phyloP scores from a whole-genome alignment of 116 monocot species.

The Trichopus zeylanicus region DNA sequence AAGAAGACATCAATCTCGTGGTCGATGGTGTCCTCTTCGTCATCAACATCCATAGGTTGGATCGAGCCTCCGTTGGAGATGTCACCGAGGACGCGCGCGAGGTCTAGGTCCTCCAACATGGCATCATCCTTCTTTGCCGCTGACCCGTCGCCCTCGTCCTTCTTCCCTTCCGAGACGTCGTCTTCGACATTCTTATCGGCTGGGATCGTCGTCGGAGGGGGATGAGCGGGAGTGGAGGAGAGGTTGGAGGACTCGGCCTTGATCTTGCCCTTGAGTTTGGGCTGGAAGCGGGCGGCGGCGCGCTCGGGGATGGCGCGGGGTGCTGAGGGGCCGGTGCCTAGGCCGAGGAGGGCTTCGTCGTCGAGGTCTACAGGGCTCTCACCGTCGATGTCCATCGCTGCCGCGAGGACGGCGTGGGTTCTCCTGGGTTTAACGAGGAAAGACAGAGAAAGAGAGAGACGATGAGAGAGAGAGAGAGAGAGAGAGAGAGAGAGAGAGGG shows the following conservation, averaged over 20 bases:
- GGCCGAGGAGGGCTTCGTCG: neutral
- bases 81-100: neutral
- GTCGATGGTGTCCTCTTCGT: conserved; percentile 9
- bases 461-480: too few species aligned
- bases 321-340: neutral
- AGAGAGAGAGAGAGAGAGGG: too few species aligned
- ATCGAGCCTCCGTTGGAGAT: neutral
- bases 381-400: neutral
- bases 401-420: too few species aligned
- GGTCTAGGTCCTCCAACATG: neutral
- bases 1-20: conserved; percentile 33
- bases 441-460: too few species aligned
- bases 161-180: too few species aligned
- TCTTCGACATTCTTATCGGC: too few species aligned
- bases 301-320: neutral
- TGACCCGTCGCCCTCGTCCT: too few species aligned
- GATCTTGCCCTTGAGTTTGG: neutral
- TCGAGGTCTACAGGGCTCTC: neutral
- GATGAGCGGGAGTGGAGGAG: neutral
- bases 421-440: too few species aligned
- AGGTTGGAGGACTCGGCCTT: neutral
- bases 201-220: too few species aligned
- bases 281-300: neutral
- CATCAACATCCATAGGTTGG: conserved; percentile 14
- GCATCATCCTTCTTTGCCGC: neutral